Base-by-base conservation (phyloP, 2,329 filamentous ascomycete genomes). In the Coniochaeta sp. region DNA sequence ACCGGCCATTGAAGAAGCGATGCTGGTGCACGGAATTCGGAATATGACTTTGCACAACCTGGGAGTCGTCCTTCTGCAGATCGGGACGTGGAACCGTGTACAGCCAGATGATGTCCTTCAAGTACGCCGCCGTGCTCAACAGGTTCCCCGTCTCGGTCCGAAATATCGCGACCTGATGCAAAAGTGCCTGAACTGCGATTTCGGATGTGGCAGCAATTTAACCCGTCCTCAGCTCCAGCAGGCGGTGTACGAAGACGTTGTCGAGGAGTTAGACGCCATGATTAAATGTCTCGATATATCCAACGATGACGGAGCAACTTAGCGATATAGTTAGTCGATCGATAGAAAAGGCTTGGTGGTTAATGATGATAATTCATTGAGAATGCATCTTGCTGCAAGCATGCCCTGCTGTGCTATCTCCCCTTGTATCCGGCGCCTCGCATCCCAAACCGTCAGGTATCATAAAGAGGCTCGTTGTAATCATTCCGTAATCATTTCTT, bases 401-500 rank as follows among this genome's bases (percentile, higher is more conserved):
- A 31, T 28, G 26, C 26, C 47, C 6, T 44, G 43, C 43, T 44
- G 43, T 24, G 22, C 19, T 47, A 47, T 3, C 17, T 52, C 47
- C 22, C 43, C 19, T 26, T 26, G 36, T 55, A 55, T 38, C 59
- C 52, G 44, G 52, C 54, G 59, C 59, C 52, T 31, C 36, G 31
- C 38, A 50, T 28, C 31, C 58, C 34, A 57, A 57, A 28, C 31
- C 58, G 44, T 54, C 44, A 40, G 56, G 34, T 43, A 44, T 43
- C 56, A 40, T 44, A 58, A 58, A 58, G 38, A 40, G 55, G 24
- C 34, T 31, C 34, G 34, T n/a, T 40, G 24, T 31, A 31, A 11
- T 60, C 58, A 31, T 57, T 33, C 54, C 36, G 36, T n/a, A 12
- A 31, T 78, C 83, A 96, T 88, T 97, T 96, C 89, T 97, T 96